These are phyloP conservation scores for Reticulascus tulasneorum DNA, from an alignment of 2,329 filamentous ascomycete genomes.

Conservation along the genomic window DNA sequence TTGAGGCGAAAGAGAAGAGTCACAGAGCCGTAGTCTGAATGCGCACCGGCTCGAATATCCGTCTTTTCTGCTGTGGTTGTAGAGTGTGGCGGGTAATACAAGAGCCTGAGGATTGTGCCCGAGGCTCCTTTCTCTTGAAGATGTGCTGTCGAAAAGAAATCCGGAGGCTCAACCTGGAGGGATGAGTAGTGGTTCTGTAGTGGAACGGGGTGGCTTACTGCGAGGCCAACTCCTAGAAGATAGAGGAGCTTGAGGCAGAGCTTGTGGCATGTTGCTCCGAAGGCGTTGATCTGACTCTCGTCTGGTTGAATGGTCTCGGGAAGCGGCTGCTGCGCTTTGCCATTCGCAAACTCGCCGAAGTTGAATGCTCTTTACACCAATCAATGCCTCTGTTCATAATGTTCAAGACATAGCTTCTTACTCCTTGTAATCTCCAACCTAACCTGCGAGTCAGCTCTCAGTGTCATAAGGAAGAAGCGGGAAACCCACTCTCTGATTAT, in stretches of 20 bases:
- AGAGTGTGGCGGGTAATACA: constrained; percentile 63
- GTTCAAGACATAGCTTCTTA: constrained; percentile 30
- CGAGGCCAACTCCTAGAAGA: constrained; percentile 74
- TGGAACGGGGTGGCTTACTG: constrained; percentile 38
- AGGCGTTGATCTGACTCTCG: constrained; percentile 59
- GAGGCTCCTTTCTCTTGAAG: constrained; percentile 40
- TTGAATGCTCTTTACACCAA: constrained; percentile 71
- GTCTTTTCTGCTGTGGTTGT: constrained; percentile 37
- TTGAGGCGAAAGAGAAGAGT: constrained; percentile 80
- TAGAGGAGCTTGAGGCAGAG: constrained; percentile 71
- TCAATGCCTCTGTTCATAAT: not conserved
- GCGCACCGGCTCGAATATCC: constrained; percentile 83
- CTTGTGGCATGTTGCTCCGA: constrained; percentile 65
- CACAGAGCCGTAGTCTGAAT: constrained; percentile 78
- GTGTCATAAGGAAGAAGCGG: not conserved
- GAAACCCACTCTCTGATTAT: constrained; percentile 65
- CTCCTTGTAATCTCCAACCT: constrained; percentile 89
- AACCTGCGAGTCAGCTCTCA: not conserved
- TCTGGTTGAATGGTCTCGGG: constrained; percentile 59
- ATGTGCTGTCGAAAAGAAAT: constrained; percentile 55
- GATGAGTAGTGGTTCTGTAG: constrained; percentile 4
- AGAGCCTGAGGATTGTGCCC: constrained; percentile 61
- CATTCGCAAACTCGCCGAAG: constrained; percentile 70
- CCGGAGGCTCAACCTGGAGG: constrained; percentile 37
- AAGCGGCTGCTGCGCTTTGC: constrained; percentile 72